Evolutionary conservation across 169 alveolate species (phyloP).

Genomic region (Nephromyces sp.): DNA sequence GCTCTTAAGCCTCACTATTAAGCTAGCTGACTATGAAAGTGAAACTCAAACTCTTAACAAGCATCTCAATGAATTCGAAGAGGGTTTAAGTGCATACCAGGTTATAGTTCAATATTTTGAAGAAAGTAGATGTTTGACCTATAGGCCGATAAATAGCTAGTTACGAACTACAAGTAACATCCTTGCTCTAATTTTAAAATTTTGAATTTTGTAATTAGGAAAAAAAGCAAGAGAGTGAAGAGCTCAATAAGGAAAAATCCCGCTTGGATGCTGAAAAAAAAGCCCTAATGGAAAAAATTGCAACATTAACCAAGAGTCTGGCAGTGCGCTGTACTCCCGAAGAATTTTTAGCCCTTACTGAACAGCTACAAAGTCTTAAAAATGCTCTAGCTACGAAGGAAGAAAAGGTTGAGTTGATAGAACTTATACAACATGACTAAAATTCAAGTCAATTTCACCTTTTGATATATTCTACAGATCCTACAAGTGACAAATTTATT

Average conservation of each 20-base stretch:
- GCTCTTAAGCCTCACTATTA: not conserved
- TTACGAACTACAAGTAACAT: too few relatives aligned
- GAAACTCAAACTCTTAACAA: not conserved
- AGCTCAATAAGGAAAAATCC: not conserved
- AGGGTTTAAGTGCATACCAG: not conserved
- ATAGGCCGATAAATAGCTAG: too few relatives aligned
- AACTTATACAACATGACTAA: too few relatives aligned
- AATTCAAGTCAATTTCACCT: too few relatives aligned
- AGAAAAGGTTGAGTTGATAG: too few relatives aligned
- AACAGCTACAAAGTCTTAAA: not conserved
- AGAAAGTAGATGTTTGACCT: not conserved
- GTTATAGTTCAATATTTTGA: not conserved
- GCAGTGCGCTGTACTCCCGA: not conserved
- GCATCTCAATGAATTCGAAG: not conserved
- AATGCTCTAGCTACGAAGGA: not conserved
- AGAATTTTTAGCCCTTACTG: not conserved
- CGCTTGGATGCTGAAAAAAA: not conserved
- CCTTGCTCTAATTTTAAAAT: too few relatives aligned
- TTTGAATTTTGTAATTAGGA: not conserved
- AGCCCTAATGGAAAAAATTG: not conserved
- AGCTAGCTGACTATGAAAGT: not conserved
- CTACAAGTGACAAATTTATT: too few relatives aligned
- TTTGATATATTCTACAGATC: too few relatives aligned
- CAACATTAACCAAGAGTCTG: not conserved
- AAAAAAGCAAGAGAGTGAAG: not conserved